Evolutionary conservation across 805 yeast genomes (phyloP).

Genomic region (Metschnikowia dekortorum): DNA sequence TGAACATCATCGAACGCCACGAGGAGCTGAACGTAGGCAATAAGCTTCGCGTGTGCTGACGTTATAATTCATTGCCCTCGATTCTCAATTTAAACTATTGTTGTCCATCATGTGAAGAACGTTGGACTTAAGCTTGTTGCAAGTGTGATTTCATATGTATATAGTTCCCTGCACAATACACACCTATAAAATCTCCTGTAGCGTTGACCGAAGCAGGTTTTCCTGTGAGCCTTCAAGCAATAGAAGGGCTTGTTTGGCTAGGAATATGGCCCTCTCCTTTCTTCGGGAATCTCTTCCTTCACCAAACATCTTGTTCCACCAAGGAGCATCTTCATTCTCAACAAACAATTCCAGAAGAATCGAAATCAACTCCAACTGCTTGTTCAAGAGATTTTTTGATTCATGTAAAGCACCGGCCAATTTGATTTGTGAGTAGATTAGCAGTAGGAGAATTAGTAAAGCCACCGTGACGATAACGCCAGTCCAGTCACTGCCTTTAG

Average conservation of each 20-base stretch:
- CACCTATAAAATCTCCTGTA: background rate
- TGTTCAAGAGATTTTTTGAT: constrained; percentile 6
- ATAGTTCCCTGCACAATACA: constrained; percentile 2
- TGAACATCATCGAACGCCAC: constrained; percentile 50
- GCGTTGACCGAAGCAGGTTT: constrained; percentile 3
- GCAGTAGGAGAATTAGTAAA: background rate
- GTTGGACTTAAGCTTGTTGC: too few relatives aligned
- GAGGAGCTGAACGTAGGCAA: constrained; percentile 8
- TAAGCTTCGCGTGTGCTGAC: constrained; percentile 16
- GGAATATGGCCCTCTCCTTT: constrained; percentile 6
- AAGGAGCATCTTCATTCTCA: constrained; percentile 3
- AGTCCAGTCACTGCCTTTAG: background rate
- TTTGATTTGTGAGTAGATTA: constrained; percentile 6
- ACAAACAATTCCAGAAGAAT: constrained; percentile 4
- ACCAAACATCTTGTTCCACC: background rate
- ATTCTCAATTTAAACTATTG: too few relatives aligned
- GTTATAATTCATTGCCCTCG: too few relatives aligned
- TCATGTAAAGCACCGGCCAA: constrained; percentile 3
- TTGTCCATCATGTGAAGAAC: too few relatives aligned
- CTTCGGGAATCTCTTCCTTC: background rate
- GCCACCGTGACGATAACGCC: background rate
- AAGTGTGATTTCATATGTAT: background rate
- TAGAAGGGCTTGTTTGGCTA: constrained; percentile 7
- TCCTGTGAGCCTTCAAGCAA: constrained; percentile 5
- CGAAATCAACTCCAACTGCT: constrained; percentile 8